These are phyloP conservation scores for Cymbidium sinense DNA, from an alignment of 106 monocot species.

Conservation along the genomic window DNA sequence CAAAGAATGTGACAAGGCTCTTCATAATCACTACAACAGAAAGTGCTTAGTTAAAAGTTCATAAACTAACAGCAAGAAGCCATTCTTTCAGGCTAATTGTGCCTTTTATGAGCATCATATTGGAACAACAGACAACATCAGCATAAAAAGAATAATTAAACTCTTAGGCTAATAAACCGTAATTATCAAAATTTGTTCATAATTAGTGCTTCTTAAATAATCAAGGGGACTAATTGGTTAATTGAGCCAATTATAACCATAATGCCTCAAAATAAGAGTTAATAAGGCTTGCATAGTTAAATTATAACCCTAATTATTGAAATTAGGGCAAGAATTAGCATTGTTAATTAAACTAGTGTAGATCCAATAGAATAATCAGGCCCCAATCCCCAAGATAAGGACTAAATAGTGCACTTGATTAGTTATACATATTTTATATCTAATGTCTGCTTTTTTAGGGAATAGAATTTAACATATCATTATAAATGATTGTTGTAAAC, in stretches of 20 bases:
- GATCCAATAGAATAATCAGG: too few relatives aligned
- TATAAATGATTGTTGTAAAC: too few relatives aligned
- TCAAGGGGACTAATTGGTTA: background rate
- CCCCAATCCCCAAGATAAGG: too few relatives aligned
- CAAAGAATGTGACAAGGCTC: background rate
- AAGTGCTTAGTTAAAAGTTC: background rate
- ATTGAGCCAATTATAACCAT: background rate
- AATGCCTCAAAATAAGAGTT: background rate
- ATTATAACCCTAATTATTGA: too few relatives aligned
- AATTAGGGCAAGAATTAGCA: too few relatives aligned
- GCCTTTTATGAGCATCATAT: background rate
- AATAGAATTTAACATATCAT: too few relatives aligned
- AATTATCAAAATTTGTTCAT: background rate
- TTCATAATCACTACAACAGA: background rate
- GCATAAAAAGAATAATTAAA: background rate
- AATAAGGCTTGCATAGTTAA: background rate
- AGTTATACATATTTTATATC: too few relatives aligned
- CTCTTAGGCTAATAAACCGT: background rate
- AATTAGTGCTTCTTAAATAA: background rate
- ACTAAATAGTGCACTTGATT: too few relatives aligned
- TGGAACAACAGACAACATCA: background rate
- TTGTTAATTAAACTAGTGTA: too few relatives aligned
- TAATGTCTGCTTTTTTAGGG: too few relatives aligned
- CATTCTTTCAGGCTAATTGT: background rate
- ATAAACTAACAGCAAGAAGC: background rate